Evolutionary conservation across 1,139 yeast genomes (phyloP).

Genomic region (Pichia sp.): DNA sequence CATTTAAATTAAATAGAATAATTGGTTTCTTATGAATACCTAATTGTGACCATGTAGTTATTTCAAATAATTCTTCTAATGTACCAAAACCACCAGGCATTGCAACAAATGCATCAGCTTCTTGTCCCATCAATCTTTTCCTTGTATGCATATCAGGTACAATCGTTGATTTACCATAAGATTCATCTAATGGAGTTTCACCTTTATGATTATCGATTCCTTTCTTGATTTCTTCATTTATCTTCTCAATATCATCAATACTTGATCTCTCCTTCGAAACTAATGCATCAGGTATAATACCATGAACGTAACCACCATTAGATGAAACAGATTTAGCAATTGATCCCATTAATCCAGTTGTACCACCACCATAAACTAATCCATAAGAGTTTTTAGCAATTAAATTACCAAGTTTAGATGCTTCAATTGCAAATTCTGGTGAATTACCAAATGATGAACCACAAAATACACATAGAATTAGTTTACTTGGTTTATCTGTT

Average conservation of each 20-base stretch:
- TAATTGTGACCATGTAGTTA: constrained; percentile 84
- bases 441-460: constrained; percentile 73
- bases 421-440: constrained; percentile 43
- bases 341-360: constrained; percentile 81
- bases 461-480: constrained; percentile 69
- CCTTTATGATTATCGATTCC: constrained; percentile 49
- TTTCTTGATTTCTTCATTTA: constrained; percentile 41
- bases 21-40: constrained; percentile 81
- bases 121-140: constrained; percentile 78
- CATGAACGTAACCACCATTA: constrained; percentile 71
- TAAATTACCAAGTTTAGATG: constrained; percentile 50
- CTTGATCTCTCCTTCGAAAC: constrained; percentile 63
- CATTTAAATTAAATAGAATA: constrained; percentile 68
- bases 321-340: constrained; percentile 68
- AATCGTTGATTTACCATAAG: constrained; percentile 71
- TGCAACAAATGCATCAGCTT: constrained; percentile 82
- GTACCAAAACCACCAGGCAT: constrained; percentile 94
- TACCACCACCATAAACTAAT: constrained; percentile 86
- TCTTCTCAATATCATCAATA: constrained; percentile 36
- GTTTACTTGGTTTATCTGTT: constrained; percentile 35
- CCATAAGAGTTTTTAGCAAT: constrained; percentile 62
- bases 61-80: constrained; percentile 82
- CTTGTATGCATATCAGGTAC: constrained; percentile 90
- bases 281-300: constrained; percentile 78
- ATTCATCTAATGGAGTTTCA: constrained; percentile 50